A percentile compares a stretch with the other conserved stretches of the same genome.
Conservation (phyloP, 2,329 filamentous ascomycete species). For the Pseudonectria foliicola region DNA sequence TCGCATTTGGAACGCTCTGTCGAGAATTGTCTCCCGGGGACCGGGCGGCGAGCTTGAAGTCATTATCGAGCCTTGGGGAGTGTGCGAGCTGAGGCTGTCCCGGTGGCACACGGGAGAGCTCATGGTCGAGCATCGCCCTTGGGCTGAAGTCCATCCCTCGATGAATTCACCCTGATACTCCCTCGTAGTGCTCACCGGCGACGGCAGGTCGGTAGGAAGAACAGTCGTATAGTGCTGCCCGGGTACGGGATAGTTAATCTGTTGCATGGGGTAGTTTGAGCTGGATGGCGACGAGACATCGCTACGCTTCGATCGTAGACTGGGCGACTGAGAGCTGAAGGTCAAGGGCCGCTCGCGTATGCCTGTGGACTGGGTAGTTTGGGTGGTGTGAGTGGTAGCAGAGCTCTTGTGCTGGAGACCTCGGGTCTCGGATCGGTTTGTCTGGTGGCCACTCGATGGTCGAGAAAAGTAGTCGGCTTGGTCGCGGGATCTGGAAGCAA, state of each 20-base stretch:
- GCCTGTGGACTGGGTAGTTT: too few relatives aligned
- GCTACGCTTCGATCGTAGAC: constrained; percentile 54
- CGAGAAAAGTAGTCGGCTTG: constrained; percentile 34
- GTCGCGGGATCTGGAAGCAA: constrained; percentile 36
- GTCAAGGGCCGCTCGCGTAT: constrained; percentile 42
- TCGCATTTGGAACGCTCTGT: constrained; percentile 57
- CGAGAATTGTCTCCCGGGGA: constrained; percentile 59
- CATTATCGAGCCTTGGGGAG: constrained; percentile 30
- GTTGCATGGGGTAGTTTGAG: constrained; percentile 34
- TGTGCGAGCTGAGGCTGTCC: constrained; percentile 47
- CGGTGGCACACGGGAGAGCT: constrained; percentile 49
- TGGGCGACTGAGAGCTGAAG: constrained; percentile 51
- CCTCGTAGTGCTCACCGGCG: constrained; percentile 47
- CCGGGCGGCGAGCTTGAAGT: constrained; percentile 44
- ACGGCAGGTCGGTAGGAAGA: constrained; percentile 48
- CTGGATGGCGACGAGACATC: constrained; percentile 54
- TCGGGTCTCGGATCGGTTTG: constrained; percentile 24
- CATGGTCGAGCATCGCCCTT: constrained; percentile 51
- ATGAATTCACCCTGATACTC: constrained; percentile 50
- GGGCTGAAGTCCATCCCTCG: constrained; percentile 54
- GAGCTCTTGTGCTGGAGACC: constrained; percentile 42
- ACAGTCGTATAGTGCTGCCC: constrained; percentile 45
- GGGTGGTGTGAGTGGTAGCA: constrained; percentile 37
- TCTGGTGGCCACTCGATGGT: constrained; percentile 36
- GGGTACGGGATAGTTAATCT: constrained; percentile 31